Base-by-base conservation (phyloP, 192 early-diverging fungal species). In the Borealophlyctis nickersoniae region DNA sequence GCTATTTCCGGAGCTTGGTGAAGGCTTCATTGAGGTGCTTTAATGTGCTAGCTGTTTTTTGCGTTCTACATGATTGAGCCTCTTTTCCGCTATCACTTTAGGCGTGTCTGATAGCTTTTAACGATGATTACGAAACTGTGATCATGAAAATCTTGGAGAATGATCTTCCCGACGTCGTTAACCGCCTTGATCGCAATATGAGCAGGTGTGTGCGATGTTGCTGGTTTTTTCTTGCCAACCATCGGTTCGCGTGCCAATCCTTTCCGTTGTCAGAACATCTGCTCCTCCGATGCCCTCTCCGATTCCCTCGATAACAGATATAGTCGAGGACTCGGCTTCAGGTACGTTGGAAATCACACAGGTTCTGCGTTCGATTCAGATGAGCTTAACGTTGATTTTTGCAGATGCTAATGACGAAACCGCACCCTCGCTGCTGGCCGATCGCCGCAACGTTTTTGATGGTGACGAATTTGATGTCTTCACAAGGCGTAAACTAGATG, bases 401-500 rank as follows among this genome's bases (percentile, higher is more conserved):
- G n/a, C n/a, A n/a, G n/a, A n/a, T n/a, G n/a, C n/a, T n/a, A n/a
- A n/a, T n/a, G n/a, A n/a, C 4, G 49, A 49, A n/a, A 36, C 24
- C 34, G 23, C 13, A 23, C 1, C 53, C 26, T 27, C 32, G 36
- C 63, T 85, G 13, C 74, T 95, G 13, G 62, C 73, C 3, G 70
- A 45, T 16, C 86, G 93, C 9, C 75, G 81, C 14, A 98, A 96
- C 65, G 78, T 96, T 31, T 94, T 91, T 75, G 94, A 98, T 73
- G 87, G 89, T 36, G 95, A 98, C 66, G 91, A 92, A 62, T 95
- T 96, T 75, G 94, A 98, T 61, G 82, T 96, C 4, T 92, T 96
- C 73, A 68, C 77, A 29, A 80, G 83, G 53, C 36, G 50, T 7
- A 72, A 69, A 2, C 70, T 92, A 5, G 86, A 92, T 65, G 67